Evolutionary conservation across 1,284 basidiomycete species (phyloP).

Genomic region (Sporisorium graminicola): DNA sequence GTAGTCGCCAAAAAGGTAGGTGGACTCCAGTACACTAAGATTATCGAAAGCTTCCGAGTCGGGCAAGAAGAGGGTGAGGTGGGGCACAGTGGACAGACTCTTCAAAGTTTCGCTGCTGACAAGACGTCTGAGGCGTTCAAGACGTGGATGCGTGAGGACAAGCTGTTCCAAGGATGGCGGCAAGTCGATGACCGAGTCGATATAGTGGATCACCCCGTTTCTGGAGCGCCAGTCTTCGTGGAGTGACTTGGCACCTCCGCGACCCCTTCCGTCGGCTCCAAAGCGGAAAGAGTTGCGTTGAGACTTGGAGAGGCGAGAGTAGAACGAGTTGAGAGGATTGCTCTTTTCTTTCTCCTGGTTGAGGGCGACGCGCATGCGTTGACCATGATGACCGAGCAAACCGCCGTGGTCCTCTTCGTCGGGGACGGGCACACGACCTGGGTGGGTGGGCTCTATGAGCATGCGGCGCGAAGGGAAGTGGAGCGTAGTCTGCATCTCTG

Average conservation of each 20-base stretch:
- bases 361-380: conserved; percentile 77
- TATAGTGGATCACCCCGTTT: conserved; percentile 81
- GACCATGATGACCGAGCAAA: conserved; percentile 83
- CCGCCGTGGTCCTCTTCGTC: conserved; percentile 73
- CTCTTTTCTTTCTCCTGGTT: conserved; percentile 46
- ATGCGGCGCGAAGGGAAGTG: conserved; percentile 84
- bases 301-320: neutral
- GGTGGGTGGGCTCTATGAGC: conserved; percentile 74
- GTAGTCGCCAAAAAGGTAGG: conserved; percentile 57
- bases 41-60: conserved; percentile 81
- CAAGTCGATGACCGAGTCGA: conserved; percentile 81
- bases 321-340: neutral
- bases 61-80: conserved; percentile 91
- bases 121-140: conserved; percentile 65
- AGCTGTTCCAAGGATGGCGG: conserved; percentile 76
- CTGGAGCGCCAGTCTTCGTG: conserved; percentile 72
- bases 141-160: conserved; percentile 55
- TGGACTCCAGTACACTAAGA: conserved; percentile 53
- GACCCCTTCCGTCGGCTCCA: conserved; percentile 80
- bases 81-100: conserved; percentile 71
- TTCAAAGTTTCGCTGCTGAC: conserved; percentile 63
- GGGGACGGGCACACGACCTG: conserved; percentile 65
- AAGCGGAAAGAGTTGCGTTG: conserved; percentile 65
- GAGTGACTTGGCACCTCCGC: conserved; percentile 73
- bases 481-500: conserved; percentile 57